These are phyloP conservation scores for Fusarium haematococcum DNA, from an alignment of 2,329 filamentous ascomycete species.

Conservation along the genomic window DNA sequence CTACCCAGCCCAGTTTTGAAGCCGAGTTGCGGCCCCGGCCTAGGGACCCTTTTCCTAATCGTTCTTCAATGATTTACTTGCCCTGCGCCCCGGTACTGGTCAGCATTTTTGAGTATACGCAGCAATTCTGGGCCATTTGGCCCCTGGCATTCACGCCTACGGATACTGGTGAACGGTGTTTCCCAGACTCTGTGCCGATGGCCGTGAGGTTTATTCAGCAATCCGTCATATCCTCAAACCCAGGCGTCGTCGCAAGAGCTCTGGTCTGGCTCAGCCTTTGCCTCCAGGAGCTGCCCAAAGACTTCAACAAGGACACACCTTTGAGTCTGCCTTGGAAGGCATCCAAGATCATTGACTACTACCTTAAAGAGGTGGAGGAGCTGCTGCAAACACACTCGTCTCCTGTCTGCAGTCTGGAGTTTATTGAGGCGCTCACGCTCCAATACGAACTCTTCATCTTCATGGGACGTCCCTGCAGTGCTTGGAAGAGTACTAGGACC, in stretches of 20 bases:
- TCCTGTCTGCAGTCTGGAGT: constrained; percentile 55
- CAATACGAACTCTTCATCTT: constrained; percentile 65
- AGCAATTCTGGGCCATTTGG: constrained; percentile 39
- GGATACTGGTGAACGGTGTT: background rate
- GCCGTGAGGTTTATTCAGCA: constrained; percentile 5
- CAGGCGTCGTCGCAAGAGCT: constrained; percentile 46
- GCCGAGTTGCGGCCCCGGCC: background rate
- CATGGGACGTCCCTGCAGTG: constrained; percentile 65
- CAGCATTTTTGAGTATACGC: constrained; percentile 15
- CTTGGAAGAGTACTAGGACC: constrained; percentile 64
- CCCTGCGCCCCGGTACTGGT: background rate
- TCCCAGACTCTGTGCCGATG: background rate
- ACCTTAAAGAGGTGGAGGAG: constrained; percentile 1
- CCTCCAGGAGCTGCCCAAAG: constrained; percentile 54
- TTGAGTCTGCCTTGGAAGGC: constrained; percentile 49
- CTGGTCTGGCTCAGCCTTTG: constrained; percentile 58
- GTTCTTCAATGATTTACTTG: background rate
- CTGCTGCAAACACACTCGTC: background rate
- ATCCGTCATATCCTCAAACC: background rate
- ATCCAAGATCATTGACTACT: background rate
- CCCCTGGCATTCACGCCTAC: constrained; percentile 6
- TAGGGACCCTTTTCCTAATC: background rate
- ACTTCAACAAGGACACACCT: constrained; percentile 41
- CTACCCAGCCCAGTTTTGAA: background rate
- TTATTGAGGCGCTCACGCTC: constrained; percentile 64